Evolutionary conservation across 1,139 yeast genomes (phyloP).

Genomic region (Protomyces arabidopsidicola): DNA sequence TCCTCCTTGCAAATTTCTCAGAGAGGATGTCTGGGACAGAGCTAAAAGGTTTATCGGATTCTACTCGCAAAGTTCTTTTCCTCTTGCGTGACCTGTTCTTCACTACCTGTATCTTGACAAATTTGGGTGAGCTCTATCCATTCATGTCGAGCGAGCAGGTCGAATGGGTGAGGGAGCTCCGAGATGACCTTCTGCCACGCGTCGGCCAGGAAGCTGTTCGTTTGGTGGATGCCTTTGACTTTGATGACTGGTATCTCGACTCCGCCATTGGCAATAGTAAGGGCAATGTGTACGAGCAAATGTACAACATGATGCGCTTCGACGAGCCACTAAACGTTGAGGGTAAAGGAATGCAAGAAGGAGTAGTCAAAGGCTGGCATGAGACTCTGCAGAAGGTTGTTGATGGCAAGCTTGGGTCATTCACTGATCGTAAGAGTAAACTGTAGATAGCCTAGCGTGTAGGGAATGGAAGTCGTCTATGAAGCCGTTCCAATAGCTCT

Average conservation of each 20-base stretch:
- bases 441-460: constrained; percentile 36
- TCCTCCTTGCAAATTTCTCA: constrained; percentile 9
- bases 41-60: constrained; percentile 4
- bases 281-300: constrained; percentile 82
- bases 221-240: constrained; percentile 82
- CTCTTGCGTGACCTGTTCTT: constrained; percentile 59
- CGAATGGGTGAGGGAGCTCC: constrained; percentile 39
- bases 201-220: constrained; percentile 68
- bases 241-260: constrained; percentile 78
- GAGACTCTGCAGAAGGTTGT: constrained; percentile 19
- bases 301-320: constrained; percentile 44
- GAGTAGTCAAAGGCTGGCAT: constrained; percentile 23
- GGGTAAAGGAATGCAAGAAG: constrained; percentile 21
- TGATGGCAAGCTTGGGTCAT: constrained; percentile 18
- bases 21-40: constrained; percentile 1
- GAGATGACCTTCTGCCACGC: constrained; percentile 40
- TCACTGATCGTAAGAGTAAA: constrained; percentile 18
- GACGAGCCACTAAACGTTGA: constrained; percentile 20
- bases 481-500: constrained; percentile 57
- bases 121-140: constrained; percentile 71
- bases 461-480: constrained; percentile 70
- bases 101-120: constrained; percentile 65
- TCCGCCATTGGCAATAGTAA: constrained; percentile 78
- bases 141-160: constrained; percentile 46
- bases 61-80: constrained; percentile 43